Evolutionary conservation across 768 basidiomycete species (phyloP).

Genomic region (Tylopilus intermedius): DNA sequence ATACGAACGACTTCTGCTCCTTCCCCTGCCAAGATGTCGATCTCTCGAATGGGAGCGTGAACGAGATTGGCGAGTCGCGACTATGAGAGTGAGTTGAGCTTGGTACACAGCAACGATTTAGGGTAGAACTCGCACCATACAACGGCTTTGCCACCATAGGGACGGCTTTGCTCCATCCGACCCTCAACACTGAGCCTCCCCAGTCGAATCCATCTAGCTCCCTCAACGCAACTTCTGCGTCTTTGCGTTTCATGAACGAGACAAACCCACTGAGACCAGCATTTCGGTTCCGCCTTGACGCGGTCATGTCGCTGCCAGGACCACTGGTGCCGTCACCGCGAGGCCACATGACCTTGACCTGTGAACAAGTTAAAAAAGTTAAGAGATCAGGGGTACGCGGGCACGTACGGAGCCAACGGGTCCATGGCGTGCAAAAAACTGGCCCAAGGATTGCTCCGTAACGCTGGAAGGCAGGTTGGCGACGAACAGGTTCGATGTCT

Average conservation of each 20-base stretch:
- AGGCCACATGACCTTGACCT: slow-evolving; percentile 99
- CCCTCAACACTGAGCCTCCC: slow-evolving; percentile 83
- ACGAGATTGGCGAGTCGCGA: slow-evolving; percentile 24
- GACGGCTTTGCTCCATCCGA: slow-evolving; percentile 97
- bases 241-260: slow-evolving; percentile 89
- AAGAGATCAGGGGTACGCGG: neutral
- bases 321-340: slow-evolving; percentile 66
- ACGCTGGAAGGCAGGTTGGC: slow-evolving; percentile 87
- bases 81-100: slow-evolving; percentile 7
- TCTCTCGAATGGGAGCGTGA: slow-evolving; percentile 34
- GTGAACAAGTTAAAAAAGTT: neutral
- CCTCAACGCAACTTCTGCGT: slow-evolving; percentile 83
- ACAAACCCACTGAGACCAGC: slow-evolving; percentile 92
- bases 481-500: slow-evolving; percentile 96
- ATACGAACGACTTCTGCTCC: slow-evolving; percentile 25
- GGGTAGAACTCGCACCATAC: slow-evolving; percentile 56
- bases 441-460: slow-evolving; percentile 79
- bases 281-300: slow-evolving; percentile 63
- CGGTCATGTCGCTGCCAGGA: slow-evolving; percentile 73
- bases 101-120: neutral
- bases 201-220: slow-evolving; percentile 93
- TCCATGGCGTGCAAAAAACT: slow-evolving; percentile 86
- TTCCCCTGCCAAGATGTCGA: slow-evolving; percentile 22
- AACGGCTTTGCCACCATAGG: slow-evolving; percentile 73
- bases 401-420: slow-evolving; percentile 83